Percentiles rank a stretch among this genome's conserved stretches.
Conservation (phyloP, 2,329 filamentous ascomycete species). For the Scytalidium sp. region DNA sequence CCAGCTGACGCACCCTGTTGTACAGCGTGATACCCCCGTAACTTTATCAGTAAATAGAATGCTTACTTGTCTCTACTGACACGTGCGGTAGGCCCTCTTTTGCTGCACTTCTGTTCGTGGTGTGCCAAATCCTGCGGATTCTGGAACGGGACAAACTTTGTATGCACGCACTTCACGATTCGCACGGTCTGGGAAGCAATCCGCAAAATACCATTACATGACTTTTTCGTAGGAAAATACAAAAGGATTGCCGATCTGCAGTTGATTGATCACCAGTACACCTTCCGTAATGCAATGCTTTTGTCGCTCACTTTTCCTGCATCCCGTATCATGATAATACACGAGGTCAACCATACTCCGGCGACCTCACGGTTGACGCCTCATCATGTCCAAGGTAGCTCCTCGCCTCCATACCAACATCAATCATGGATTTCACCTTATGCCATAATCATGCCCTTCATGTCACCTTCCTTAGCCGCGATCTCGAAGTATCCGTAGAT, state of each 20-base stretch:
- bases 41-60: too few relatives aligned
- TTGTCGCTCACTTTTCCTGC: background rate
- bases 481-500: slow-evolving; percentile 99
- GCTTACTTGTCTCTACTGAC: too few relatives aligned
- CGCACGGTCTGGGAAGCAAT: background rate
- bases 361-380: slow-evolving; percentile 1
- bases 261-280: background rate
- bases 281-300: slow-evolving; percentile 3
- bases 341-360: background rate
- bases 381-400: background rate
- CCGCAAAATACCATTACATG: background rate
- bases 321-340: slow-evolving; percentile 2
- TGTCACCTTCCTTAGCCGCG: slow-evolving; percentile 95
- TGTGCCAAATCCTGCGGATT: too few relatives aligned
- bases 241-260: background rate
- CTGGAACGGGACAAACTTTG: too few relatives aligned
- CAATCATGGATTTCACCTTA: slow-evolving; percentile 33
- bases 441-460: slow-evolving; percentile 72
- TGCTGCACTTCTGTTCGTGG: too few relatives aligned
- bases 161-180: too few relatives aligned
- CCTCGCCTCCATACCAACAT: background rate
- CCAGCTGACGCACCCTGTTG: too few relatives aligned
- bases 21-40: too few relatives aligned
- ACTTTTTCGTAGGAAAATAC: background rate
- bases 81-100: too few relatives aligned